Evolutionary conservation across 1,139 yeast genomes (phyloP).

Genomic region (Scheffersomyces quercinus): DNA sequence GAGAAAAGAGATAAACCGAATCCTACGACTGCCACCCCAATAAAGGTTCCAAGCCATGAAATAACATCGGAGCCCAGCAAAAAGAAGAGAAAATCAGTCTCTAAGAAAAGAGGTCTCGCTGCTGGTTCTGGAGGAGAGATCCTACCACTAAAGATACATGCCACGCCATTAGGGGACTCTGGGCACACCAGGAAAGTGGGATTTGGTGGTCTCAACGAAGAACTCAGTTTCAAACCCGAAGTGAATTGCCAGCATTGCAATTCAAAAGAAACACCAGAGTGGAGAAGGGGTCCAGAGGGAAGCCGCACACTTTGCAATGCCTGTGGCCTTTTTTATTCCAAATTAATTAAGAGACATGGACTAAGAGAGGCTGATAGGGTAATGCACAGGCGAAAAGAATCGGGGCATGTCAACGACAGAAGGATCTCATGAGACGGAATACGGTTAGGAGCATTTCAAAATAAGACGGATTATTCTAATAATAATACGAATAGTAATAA

Average conservation of each 20-base stretch:
- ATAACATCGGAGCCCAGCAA: no score
- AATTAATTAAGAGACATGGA: constrained; percentile 30
- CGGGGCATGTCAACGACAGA: constrained; percentile 10
- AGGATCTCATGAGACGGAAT: background rate
- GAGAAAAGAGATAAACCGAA: no score
- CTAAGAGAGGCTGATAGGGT: constrained; percentile 22
- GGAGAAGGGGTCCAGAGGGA: constrained; percentile 50
- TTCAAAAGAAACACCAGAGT: constrained; percentile 40
- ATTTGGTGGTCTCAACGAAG: constrained; percentile 8
- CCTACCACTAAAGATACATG: background rate
- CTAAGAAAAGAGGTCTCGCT: no score
- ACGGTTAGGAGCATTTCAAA: no score
- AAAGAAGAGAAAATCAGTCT: no score
- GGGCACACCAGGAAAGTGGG: background rate
- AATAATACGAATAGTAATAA: no score
- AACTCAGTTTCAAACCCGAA: constrained; percentile 2
- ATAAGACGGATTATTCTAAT: no score
- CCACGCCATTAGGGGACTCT: background rate
- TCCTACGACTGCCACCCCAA: no score
- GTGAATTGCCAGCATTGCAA: constrained; percentile 14
- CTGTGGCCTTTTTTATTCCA: constrained; percentile 45
- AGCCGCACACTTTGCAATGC: constrained; percentile 48
- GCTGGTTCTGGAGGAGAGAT: background rate
- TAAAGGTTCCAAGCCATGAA: no score
- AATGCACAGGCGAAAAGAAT: constrained; percentile 21